Percentiles rank a stretch among this genome's conserved stretches.
Evolutionary conservation across 2,329 filamentous ascomycete genomes (phyloP).

Genomic region (Neofusicoccum umdonicola): DNA sequence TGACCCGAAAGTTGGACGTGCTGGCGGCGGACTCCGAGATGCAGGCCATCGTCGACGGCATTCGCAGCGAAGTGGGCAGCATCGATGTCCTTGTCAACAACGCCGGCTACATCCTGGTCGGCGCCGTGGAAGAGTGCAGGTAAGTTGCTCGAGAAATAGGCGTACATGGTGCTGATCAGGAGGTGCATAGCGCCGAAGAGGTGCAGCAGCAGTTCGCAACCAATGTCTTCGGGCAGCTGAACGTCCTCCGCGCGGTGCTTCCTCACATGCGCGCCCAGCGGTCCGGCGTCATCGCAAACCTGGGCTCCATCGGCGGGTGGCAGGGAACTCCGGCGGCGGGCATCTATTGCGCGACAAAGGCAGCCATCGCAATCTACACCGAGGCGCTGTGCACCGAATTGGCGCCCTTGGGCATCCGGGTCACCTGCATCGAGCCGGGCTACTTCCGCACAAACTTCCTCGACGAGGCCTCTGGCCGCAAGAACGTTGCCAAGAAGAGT

Average conservation of each 20-base stretch:
- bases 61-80: conserved; percentile 79
- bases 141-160: background rate
- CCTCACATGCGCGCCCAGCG: conserved; percentile 75
- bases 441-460: conserved; percentile 26
- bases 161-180: too few species aligned
- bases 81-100: conserved; percentile 94
- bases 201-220: conserved; percentile 82
- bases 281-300: conserved; percentile 89
- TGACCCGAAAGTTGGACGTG: conserved; percentile 71
- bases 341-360: conserved; percentile 93
- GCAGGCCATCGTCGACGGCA: conserved; percentile 53
- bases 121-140: background rate
- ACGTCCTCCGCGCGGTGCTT: conserved; percentile 93
- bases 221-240: conserved; percentile 91
- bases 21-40: conserved; percentile 52
- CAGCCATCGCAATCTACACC: conserved; percentile 80
- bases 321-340: conserved; percentile 80
- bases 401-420: conserved; percentile 72
- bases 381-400: conserved; percentile 80
- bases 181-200: conserved; percentile 42
- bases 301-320: conserved; percentile 87
- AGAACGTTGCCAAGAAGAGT: conserved; percentile 24
- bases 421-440: conserved; percentile 87
- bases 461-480: background rate
- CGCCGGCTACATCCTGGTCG: conserved; percentile 57